Percentiles rank a stretch among this genome's conserved stretches.
Conservation (phyloP, 257 asterid genomes). For the Schizonepeta tenuifolia region DNA sequence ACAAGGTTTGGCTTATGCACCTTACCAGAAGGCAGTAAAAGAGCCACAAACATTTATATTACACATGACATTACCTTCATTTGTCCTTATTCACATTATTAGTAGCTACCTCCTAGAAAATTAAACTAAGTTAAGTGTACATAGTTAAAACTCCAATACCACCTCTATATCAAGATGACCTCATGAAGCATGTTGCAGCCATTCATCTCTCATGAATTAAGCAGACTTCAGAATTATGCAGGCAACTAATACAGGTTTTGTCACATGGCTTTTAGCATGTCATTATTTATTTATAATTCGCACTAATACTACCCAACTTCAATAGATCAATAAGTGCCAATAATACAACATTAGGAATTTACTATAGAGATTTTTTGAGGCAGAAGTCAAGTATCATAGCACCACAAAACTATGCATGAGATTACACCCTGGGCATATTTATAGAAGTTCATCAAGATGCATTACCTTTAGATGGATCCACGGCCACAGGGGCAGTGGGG, state of each 20-base stretch:
- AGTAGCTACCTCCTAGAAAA: background rate
- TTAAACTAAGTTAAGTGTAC: background rate
- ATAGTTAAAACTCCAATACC: constrained; percentile 2
- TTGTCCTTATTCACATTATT: background rate
- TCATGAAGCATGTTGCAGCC: constrained; percentile 15
- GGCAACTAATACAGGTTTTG: background rate
- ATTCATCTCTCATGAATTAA: constrained; percentile 1
- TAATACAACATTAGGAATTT: background rate
- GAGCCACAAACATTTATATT: background rate
- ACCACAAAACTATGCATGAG: constrained; percentile 6
- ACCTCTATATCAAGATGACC: background rate
- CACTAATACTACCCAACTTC: background rate
- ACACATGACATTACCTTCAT: background rate
- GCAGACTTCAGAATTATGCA: background rate
- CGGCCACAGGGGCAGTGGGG: constrained; percentile 52
- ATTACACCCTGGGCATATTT: background rate
- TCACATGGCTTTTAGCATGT: background rate
- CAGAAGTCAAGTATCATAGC: too few relatives aligned
- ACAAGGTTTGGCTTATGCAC: background rate
- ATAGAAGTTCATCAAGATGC: background rate
- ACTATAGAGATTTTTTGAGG: background rate
- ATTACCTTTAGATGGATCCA: constrained; percentile 75
- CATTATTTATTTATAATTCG: background rate
- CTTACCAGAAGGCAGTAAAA: background rate
- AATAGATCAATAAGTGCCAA: background rate